Evolutionary conservation across 148 eudicot genomes (phyloP), one percentile per base, ranked within the genome.

Genomic region (Chenopodium album): DNA sequence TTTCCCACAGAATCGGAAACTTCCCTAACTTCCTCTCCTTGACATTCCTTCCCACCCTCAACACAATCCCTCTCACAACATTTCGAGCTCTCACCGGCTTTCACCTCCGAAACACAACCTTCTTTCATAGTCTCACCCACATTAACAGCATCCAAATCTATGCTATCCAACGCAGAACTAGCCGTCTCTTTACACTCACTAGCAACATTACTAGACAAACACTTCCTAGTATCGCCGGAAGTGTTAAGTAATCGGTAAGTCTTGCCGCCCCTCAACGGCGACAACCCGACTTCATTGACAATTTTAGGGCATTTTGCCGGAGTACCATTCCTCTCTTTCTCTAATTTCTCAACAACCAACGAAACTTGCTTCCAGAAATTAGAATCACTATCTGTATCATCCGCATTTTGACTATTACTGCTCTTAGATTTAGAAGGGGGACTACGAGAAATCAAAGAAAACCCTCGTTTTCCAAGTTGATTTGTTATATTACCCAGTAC

Each of bases 401-500:
- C 67, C 41, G 37, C 73, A 44, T 19, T 2, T 48, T 73, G 71
- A 20, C 73, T 78, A 22, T 52, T 78, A 47, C 37, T 62, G 75
- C 46, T 68, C 77, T 75, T 85, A 60, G 84, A 84, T 86, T 87
- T 87, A 32, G 78, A 75, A 0, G 73, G 76, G 7, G 84, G 70
- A 48, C 76, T 50, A 16, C 80, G 64, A 4, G 88, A 82, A 69
- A 88, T 77, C 44, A 74, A 69, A 7, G 82, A 76, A 23, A 82
- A 81, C 19, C 82, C 90, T 85, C 94, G 85, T 79, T 91, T 91
- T 12, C 85, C 90, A 23, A 79, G 46, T 66, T 84, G 89, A 85
- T 94, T 94, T 1, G 92, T 89, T 26, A 94, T 81, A 81, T 92
- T 90, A 1, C 88, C 92, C 34, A 94, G 76, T 19, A 68, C 87